Conservation (phyloP, 2,329 filamentous ascomycete genomes). For the Fusarium fujikuroi region DNA sequence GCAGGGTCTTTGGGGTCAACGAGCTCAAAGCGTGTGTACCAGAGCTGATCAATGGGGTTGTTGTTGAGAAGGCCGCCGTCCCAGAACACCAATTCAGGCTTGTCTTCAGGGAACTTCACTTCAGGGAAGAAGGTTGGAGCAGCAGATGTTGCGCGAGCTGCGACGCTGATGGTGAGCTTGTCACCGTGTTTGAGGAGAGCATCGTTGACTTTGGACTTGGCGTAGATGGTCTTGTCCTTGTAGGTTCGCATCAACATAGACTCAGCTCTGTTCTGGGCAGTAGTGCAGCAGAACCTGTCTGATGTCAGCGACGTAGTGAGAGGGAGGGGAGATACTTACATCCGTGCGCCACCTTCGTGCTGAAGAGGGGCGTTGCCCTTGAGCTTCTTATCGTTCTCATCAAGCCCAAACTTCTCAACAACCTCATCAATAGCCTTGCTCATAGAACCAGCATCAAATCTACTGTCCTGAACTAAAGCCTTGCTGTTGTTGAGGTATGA, state of each 20-base stretch:
- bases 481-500: constrained; percentile 26
- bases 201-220: constrained; percentile 28
- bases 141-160: constrained; percentile 30
- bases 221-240: constrained; percentile 8
- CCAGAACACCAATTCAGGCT: constrained; percentile 23
- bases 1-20: constrained; percentile 2
- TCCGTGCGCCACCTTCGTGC: constrained; percentile 3
- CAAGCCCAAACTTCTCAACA: constrained; percentile 22
- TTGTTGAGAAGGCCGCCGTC: constrained; percentile 37
- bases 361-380: constrained; percentile 30
- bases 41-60: constrained; percentile 35
- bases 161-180: constrained; percentile 35
- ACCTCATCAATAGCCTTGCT: constrained; percentile 28
- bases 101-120: constrained; percentile 11
- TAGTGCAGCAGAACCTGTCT: constrained; percentile 12
- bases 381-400: constrained; percentile 25
- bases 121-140: constrained; percentile 35
- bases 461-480: constrained; percentile 19
- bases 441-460: constrained; percentile 23
- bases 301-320: not conserved
- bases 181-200: constrained; percentile 2
- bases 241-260: constrained; percentile 28
- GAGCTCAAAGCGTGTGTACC: constrained; percentile 35
- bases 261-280: constrained; percentile 32
- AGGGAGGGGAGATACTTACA: not conserved